Evolutionary conservation across 805 yeast genomes (phyloP).

Genomic region (Kodamaea fukazawae): DNA sequence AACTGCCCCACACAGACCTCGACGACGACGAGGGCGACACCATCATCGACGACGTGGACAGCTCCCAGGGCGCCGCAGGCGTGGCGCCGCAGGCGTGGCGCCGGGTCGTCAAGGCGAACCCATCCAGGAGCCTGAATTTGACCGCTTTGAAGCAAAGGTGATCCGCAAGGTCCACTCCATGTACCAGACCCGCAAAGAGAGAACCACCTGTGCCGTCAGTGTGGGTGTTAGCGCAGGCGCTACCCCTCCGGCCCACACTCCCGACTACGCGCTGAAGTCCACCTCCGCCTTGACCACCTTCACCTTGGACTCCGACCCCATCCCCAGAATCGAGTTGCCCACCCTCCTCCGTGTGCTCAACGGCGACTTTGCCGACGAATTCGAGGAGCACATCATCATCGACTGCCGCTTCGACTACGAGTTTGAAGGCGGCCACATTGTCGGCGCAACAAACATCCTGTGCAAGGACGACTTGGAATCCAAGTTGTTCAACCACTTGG

Average conservation of each 20-base stretch:
- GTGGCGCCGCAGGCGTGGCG: neutral
- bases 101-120: neutral
- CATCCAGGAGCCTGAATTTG: neutral
- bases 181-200: conserved; percentile 51
- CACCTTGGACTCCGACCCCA: conserved; percentile 49
- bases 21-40: conserved; percentile 15
- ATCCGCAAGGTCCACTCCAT: conserved; percentile 52
- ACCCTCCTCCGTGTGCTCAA: conserved; percentile 57
- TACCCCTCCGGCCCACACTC: neutral
- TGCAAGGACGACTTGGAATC: conserved; percentile 66
- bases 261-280: neutral
- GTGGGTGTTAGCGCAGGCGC: neutral
- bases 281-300: conserved; percentile 24
- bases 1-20: conserved; percentile 8
- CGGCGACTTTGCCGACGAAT: conserved; percentile 48
- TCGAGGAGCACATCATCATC: conserved; percentile 57
- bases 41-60: conserved; percentile 16
- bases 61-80: neutral
- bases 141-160: conserved; percentile 1
- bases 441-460: conserved; percentile 74
- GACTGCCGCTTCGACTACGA: conserved; percentile 96
- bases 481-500: conserved; percentile 9
- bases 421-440: conserved; percentile 88
- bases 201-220: conserved; percentile 1
- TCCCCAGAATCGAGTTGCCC: conserved; percentile 63